A percentile compares a stretch with the other conserved stretches of the same genome.
phyloP scores from a whole-genome alignment of 2,329 filamentous ascomycete species.

The Coleophoma eucalyptorum region DNA sequence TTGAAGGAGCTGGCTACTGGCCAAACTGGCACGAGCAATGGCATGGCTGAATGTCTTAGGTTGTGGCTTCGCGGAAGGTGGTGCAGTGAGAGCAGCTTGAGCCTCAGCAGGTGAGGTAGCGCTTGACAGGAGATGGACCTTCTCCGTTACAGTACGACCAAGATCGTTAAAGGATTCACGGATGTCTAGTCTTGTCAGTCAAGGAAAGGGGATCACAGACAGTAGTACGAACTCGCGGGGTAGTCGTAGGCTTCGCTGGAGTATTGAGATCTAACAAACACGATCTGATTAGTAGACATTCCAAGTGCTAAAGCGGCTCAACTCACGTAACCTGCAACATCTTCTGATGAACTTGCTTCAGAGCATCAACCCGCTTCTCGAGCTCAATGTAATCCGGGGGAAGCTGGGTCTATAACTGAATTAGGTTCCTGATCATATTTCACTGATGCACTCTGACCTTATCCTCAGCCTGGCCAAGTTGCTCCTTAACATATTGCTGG shows the following conservation, averaged over 20 bases:
- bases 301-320: not conserved
- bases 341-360: conserved; percentile 96
- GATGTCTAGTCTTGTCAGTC: conserved; percentile 56
- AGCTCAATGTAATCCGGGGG: conserved; percentile 97
- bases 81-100: conserved; percentile 87
- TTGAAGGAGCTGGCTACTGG: conserved; percentile 81
- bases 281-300: not conserved
- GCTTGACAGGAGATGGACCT: conserved; percentile 83
- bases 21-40: conserved; percentile 82
- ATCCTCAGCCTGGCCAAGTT: conserved; percentile 90
- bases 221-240: conserved; percentile 49
- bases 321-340: conserved; percentile 93
- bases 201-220: not conserved
- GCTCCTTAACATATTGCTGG: conserved; percentile 97
- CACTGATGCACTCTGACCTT: conserved; percentile 53
- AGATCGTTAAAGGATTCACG: conserved; percentile 97
- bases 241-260: conserved; percentile 88
- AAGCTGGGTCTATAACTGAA: conserved; percentile 71
- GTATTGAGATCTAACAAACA: conserved; percentile 73
- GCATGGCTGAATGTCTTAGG: conserved; percentile 99
- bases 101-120: conserved; percentile 87
- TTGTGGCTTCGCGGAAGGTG: conserved; percentile 83
- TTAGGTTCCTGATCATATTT: not conserved
- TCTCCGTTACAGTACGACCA: conserved; percentile 92
- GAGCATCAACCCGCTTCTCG: conserved; percentile 95